Evolutionary conservation across 2,329 filamentous ascomycete species (phyloP).

Genomic region (Botrytis aclada): DNA sequence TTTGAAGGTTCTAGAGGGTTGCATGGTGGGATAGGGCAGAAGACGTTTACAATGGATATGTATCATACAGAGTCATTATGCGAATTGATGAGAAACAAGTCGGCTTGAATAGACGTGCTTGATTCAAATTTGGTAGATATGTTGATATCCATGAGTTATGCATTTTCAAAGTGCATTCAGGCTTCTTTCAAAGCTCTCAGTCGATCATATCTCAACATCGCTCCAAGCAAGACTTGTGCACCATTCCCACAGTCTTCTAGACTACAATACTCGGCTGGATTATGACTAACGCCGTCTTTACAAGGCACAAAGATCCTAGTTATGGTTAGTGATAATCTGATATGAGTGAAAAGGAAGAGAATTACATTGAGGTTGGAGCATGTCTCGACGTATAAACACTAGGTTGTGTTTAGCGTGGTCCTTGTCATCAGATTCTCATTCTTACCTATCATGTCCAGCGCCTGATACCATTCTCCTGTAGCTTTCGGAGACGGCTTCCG

Average conservation of each 20-base stretch:
- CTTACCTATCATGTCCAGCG: slow-evolving; percentile 57
- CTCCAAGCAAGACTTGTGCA: slow-evolving; percentile 48
- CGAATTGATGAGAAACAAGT: slow-evolving; percentile 32
- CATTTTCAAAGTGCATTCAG: slow-evolving; percentile 2
- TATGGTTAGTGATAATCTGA: slow-evolving; percentile 4
- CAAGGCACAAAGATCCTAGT: slow-evolving; percentile 59
- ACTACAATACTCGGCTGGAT: slow-evolving; percentile 60
- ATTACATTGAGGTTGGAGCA: slow-evolving; percentile 59
- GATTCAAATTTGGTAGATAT: neutral
- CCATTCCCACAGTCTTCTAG: slow-evolving; percentile 58
- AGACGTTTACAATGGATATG: slow-evolving; percentile 29
- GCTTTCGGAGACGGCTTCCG: slow-evolving; percentile 48
- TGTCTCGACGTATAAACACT: slow-evolving; percentile 58
- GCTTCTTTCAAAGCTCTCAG: slow-evolving; percentile 30
- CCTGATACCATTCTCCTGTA: slow-evolving; percentile 56
- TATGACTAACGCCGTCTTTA: slow-evolving; percentile 60
- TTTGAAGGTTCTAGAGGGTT: slow-evolving; percentile 1
- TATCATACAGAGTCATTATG: slow-evolving; percentile 36
- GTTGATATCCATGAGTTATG: slow-evolving; percentile 10
- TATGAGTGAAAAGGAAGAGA: neutral
- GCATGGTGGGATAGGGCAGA: slow-evolving; percentile 23
- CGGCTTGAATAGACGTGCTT: slow-evolving; percentile 17
- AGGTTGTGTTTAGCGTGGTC: slow-evolving; percentile 31
- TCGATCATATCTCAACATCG: slow-evolving; percentile 42
- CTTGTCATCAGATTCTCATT: slow-evolving; percentile 38